Evolutionary conservation across 441 rosid genomes (phyloP).

Genomic region (Lepidium campestre): DNA sequence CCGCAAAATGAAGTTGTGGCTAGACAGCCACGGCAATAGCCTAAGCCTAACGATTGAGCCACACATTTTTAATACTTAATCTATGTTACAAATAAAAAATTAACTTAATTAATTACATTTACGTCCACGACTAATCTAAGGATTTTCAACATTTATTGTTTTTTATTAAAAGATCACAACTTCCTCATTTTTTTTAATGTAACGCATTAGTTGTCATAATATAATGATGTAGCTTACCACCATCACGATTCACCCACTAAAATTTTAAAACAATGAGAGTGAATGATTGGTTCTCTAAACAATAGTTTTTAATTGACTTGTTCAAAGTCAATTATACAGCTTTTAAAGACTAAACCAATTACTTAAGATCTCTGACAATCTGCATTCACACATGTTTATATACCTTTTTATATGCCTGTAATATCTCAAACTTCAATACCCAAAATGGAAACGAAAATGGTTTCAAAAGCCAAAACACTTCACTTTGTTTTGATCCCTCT

Average conservation of each 20-base stretch:
- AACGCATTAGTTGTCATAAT: not conserved
- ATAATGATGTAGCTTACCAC: not conserved
- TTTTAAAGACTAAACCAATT: not conserved
- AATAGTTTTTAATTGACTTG: conserved; percentile 5
- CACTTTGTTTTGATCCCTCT: conserved; percentile 52
- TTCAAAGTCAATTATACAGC: conserved; percentile 28
- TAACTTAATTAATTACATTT: no score
- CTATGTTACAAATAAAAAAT: no score
- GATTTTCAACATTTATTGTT: not conserved
- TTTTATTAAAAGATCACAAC: not conserved
- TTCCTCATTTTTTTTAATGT: not conserved
- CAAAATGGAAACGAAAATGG: conserved; percentile 14
- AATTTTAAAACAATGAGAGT: not conserved
- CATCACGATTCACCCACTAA: not conserved
- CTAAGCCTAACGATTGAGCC: no score
- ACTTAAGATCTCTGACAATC: not conserved
- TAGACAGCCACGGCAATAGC: no score
- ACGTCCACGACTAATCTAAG: not conserved
- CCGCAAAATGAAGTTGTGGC: no score
- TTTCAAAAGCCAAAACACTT: conserved; percentile 23
- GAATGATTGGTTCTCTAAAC: conserved; percentile 17
- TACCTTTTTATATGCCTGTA: not conserved
- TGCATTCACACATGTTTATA: conserved; percentile 3
- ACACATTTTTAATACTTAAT: no score
- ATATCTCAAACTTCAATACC: not conserved